phyloP scores from a whole-genome alignment of 2,329 filamentous ascomycete genomes.

The Claviceps purpurea region DNA sequence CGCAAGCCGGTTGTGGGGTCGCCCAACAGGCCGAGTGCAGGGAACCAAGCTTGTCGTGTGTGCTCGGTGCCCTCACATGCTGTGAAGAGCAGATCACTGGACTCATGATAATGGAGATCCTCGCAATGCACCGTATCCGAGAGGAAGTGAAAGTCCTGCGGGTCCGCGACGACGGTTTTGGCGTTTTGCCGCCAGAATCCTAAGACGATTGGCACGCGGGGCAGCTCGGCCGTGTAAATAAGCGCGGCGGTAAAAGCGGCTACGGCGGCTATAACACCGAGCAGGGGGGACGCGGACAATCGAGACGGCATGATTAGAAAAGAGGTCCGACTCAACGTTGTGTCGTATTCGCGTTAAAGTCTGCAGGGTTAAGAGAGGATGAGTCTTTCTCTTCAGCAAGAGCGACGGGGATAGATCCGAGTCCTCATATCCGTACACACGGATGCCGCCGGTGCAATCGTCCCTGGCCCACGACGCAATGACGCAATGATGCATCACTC shows the following conservation, averaged over 20 bases:
- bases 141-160: slow-evolving; percentile 26
- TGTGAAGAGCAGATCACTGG: slow-evolving; percentile 37
- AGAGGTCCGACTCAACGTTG: not conserved
- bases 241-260: slow-evolving; percentile 1
- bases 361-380: not conserved
- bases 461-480: no score
- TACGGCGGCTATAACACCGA: not conserved
- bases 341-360: not conserved
- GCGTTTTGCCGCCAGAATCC: slow-evolving; percentile 15
- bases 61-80: slow-evolving; percentile 36
- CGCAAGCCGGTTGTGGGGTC: slow-evolving; percentile 21
- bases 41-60: slow-evolving; percentile 38
- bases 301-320: not conserved
- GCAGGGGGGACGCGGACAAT: not conserved
- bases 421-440: no score
- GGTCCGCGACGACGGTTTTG: slow-evolving; percentile 10
- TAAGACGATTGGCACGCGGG: slow-evolving; percentile 7
- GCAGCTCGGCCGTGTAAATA: slow-evolving; percentile 3
- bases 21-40: slow-evolving; percentile 27
- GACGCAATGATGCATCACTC: no score
- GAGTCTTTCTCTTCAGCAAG: not conserved
- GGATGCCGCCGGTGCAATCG: no score
- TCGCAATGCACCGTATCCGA: slow-evolving; percentile 43
- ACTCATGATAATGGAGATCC: slow-evolving; percentile 41
- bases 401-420: not conserved